A percentile compares a stretch with the other conserved stretches of the same genome.
Conservation (phyloP, 345 rosid species). For the Aurinia saxatilis region DNA sequence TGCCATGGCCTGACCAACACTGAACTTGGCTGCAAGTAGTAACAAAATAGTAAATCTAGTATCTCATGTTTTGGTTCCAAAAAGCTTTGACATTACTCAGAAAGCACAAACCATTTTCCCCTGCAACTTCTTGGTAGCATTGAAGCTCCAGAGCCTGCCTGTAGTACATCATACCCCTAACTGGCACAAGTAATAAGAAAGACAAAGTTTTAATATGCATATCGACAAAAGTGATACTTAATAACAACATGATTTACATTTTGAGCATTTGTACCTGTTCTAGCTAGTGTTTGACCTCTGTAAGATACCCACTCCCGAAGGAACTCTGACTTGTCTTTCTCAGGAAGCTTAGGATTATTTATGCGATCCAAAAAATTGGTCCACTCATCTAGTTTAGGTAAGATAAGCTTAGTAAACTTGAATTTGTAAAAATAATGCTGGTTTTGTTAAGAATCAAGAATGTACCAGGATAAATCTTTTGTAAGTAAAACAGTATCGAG, state of each 20-base stretch:
- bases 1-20: constrained; percentile 35
- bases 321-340: constrained; percentile 35
- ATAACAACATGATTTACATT: neutral
- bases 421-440: neutral
- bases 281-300: constrained; percentile 86
- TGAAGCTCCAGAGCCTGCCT: constrained; percentile 34
- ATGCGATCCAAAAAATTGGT: constrained; percentile 58
- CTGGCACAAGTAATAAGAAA: constrained; percentile 22
- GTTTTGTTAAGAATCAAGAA: constrained; percentile 11
- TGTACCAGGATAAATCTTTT: constrained; percentile 88
- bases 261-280: constrained; percentile 55
- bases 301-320: constrained; percentile 79
- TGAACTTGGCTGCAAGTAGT: constrained; percentile 39
- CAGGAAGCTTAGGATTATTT: constrained; percentile 23
- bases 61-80: neutral
- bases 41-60: neutral
- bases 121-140: constrained; percentile 58
- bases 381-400: constrained; percentile 72
- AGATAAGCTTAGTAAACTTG: constrained; percentile 12
- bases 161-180: constrained; percentile 38
- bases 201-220: constrained; percentile 7
- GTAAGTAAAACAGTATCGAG: constrained; percentile 66
- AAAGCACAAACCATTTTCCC: constrained; percentile 54
- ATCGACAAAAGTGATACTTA: neutral
- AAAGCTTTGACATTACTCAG: neutral